phyloP scores from a whole-genome alignment of 495 filamentous ascomycete genomes.

The Hypoxylon rickii region DNA sequence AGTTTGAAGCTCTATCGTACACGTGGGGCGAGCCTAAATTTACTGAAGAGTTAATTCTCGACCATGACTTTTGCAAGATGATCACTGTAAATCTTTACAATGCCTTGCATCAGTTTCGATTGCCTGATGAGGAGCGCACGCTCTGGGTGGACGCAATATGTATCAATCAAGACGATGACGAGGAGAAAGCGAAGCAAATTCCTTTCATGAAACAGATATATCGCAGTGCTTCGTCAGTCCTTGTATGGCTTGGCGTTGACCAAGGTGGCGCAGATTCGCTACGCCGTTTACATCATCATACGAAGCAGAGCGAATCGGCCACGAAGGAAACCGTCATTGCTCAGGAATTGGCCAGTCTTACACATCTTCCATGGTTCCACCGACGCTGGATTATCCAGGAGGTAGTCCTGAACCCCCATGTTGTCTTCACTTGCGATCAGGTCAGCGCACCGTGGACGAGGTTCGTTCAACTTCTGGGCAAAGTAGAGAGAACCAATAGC shows the following conservation, averaged over 20 bases:
- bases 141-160: slow-evolving; percentile 28
- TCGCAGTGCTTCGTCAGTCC: slow-evolving; percentile 6
- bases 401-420: slow-evolving; percentile 3
- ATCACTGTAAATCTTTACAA: slow-evolving; percentile 6
- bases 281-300: background rate
- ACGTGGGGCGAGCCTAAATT: slow-evolving; percentile 12
- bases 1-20: slow-evolving; percentile 14
- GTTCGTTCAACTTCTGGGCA: background rate
- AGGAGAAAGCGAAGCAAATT: slow-evolving; percentile 17
- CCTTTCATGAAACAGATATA: slow-evolving; percentile 25
- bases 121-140: background rate
- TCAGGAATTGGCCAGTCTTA: background rate
- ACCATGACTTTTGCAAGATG: background rate
- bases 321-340: background rate
- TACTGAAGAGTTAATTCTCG: background rate
- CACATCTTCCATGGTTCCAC: slow-evolving; percentile 10
- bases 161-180: slow-evolving; percentile 20
- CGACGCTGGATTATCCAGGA: slow-evolving; percentile 20
- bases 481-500: background rate
- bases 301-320: background rate
- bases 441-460: slow-evolving; percentile 6
- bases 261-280: background rate
- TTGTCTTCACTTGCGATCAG: background rate
- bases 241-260: slow-evolving; percentile 26
- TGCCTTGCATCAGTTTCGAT: slow-evolving; percentile 13